A percentile compares a stretch with the other conserved stretches of the same genome.
Conservation (phyloP, 495 filamentous ascomycete species). For the Daldinia grandis region DNA sequence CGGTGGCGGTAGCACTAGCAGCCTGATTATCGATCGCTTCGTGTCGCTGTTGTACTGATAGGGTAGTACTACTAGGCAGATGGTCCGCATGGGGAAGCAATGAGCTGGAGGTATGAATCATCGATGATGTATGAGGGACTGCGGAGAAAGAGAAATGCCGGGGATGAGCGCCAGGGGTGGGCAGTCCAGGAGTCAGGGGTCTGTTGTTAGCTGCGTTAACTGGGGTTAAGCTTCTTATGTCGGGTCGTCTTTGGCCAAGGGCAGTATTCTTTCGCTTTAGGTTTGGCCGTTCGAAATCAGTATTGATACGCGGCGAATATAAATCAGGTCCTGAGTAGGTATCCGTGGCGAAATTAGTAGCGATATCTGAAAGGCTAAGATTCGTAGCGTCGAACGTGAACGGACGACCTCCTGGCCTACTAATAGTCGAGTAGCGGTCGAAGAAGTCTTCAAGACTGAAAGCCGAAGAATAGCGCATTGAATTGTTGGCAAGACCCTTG, state of each 20-base stretch:
- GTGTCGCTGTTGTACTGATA: conserved; percentile 30
- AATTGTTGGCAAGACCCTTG: conserved; percentile 67
- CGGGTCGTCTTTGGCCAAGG: conserved; percentile 47
- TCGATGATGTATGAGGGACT: conserved; percentile 45
- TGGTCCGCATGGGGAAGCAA: conserved; percentile 33
- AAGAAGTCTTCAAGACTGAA: conserved; percentile 90
- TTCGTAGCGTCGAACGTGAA: conserved; percentile 62
- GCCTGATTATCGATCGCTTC: conserved; percentile 36
- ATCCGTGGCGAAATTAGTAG: conserved; percentile 58
- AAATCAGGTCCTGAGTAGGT: conserved; percentile 55
- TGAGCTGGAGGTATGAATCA: conserved; percentile 45
- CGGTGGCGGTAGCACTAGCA: conserved; percentile 17
- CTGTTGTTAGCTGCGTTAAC: conserved; percentile 23
- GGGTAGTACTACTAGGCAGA: background rate
- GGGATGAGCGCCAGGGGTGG: conserved; percentile 42
- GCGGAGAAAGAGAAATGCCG: conserved; percentile 47
- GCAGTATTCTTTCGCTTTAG: conserved; percentile 55
- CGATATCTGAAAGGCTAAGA: conserved; percentile 61
- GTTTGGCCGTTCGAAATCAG: conserved; percentile 43
- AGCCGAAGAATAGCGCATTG: conserved; percentile 72
- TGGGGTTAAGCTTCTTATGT: conserved; percentile 41
- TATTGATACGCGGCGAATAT: conserved; percentile 49
- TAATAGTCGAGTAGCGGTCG: conserved; percentile 71
- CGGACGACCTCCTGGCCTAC: conserved; percentile 49
- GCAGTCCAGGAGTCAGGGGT: conserved; percentile 37